A percentile compares a stretch with the other conserved stretches of the same genome.
Evolutionary conservation across 441 rosid genomes (phyloP).

Genomic region (Adansonia madagascariensis): DNA sequence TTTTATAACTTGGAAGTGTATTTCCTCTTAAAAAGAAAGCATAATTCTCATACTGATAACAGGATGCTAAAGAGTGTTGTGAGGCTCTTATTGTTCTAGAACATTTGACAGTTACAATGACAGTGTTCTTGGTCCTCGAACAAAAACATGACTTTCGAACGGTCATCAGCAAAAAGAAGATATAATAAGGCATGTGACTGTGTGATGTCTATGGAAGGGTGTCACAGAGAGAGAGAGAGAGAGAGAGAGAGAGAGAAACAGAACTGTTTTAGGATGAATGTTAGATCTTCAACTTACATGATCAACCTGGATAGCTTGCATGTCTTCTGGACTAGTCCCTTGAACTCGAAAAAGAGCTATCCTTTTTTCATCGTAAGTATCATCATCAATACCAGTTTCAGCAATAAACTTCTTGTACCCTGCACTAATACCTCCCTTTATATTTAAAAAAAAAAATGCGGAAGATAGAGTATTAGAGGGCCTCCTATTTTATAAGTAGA

Average conservation of each 20-base stretch:
- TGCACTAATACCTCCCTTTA: conserved; percentile 75
- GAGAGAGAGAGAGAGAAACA: background rate
- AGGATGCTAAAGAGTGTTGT: background rate
- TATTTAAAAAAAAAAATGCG: conserved; percentile 19
- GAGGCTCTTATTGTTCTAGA: conserved; percentile 14
- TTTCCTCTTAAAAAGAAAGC: conserved; percentile 7
- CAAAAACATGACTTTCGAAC: background rate
- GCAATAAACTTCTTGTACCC: conserved; percentile 61
- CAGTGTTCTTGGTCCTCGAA: background rate
- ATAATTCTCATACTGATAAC: background rate
- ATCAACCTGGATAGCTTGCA: conserved; percentile 95
- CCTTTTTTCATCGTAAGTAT: conserved; percentile 60
- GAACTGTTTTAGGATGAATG: conserved; percentile 18
- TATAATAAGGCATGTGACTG: conserved; percentile 10
- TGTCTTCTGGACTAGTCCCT: conserved; percentile 68
- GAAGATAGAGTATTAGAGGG: conserved; percentile 25
- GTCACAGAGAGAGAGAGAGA: conserved; percentile 20
- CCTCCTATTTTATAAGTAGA: conserved; percentile 4
- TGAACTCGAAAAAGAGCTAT: conserved; percentile 81
- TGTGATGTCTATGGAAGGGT: background rate
- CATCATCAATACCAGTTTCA: conserved; percentile 58
- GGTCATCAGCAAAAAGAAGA: conserved; percentile 3
- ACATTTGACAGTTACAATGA: conserved; percentile 2
- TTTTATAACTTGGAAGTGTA: conserved; percentile 6
- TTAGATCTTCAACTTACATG: conserved; percentile 49